phyloP scores from a whole-genome alignment of 352 stramenopile species.

The Phytopythium litorale region DNA sequence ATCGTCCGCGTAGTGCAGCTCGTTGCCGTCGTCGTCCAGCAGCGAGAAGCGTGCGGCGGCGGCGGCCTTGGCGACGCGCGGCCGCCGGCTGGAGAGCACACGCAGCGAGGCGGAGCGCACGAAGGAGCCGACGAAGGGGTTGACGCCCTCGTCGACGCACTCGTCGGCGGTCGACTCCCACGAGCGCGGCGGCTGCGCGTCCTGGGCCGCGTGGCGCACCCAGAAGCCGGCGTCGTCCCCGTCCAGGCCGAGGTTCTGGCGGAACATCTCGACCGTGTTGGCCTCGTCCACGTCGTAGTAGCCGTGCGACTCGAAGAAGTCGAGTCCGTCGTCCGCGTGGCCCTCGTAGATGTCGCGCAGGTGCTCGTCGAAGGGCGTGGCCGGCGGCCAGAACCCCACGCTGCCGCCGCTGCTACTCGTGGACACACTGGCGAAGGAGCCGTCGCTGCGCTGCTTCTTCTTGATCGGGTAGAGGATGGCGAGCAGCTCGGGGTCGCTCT shows the following conservation, averaged over 20 bases:
- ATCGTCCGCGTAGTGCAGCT: conserved; percentile 48
- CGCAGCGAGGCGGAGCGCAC: conserved; percentile 4
- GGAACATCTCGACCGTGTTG: conserved; percentile 82
- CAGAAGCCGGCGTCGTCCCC: conserved; percentile 52
- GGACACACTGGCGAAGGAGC: conserved; percentile 13
- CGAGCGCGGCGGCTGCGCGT: too few relatives aligned
- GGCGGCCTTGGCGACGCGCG: conserved; percentile 8
- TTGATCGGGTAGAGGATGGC: conserved; percentile 11
- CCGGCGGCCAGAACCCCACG: conserved; percentile 11
- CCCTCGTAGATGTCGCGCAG: conserved; percentile 62
- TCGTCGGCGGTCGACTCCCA: too few relatives aligned
- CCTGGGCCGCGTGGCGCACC: conserved; percentile 13
- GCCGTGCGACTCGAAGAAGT: conserved; percentile 77
- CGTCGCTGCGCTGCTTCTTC: conserved; percentile 35
- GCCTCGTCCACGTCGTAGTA: conserved; percentile 83
- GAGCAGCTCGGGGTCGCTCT: conserved; percentile 8
- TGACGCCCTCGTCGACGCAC: conserved; percentile 24
- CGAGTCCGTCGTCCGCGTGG: conserved; percentile 47
- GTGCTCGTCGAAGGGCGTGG: conserved; percentile 62
- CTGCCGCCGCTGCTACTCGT: conserved; percentile 6
- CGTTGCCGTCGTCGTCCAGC: conserved; percentile 64
- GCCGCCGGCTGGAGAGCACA: background rate
- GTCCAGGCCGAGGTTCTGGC: conserved; percentile 55
- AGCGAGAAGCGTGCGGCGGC: conserved; percentile 48
- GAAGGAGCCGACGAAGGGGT: conserved; percentile 10